Base-by-base conservation (phyloP, 1,284 basidiomycete genomes). In the Ceratobasidium sp. region DNA sequence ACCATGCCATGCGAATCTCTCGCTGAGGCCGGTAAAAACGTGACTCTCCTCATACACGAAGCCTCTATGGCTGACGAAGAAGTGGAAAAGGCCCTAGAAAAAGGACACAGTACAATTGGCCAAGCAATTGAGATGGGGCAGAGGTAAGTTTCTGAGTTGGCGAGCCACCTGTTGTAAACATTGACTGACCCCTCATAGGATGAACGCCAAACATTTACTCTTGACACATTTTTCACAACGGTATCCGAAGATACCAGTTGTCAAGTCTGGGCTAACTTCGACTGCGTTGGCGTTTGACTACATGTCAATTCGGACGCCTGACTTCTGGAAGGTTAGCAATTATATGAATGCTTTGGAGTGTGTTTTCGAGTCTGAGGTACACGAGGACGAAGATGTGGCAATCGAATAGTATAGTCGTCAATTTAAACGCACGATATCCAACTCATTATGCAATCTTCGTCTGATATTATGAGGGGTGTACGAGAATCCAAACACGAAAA, bases 171-270 rank as follows among this genome's bases (percentile, higher is more conserved):
- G n/a, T 31, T 25, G 10, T 35, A 43, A n/a, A 29, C 38, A 17
- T 31, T 27, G 38, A 22, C 57, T 20, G 25, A 29, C 60, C 7
- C 17, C 35, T 52, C 32, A 29, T 74, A 93, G 91, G 73, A 96
- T 96, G 93, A 82, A 85, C 6, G 94, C 94, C 0, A 80, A 87
- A 69, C 88, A 93, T 73, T 83, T 93, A 27, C 84, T 98, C 38
- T 84, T 98, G 27, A 98, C 95, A 1, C 96, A 98, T 78, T 98
- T 98, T 78, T 97, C 94, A 12, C 92, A 93, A 68, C 87, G 96
- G 12, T 97, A 97, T 78, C 94, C 95, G 13, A 94, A 93, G 75
- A 82, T 95, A 75, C 91, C 93, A 4, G 52, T 67, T 3, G 29
- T 67, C 50, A 67, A 43, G 40, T 45, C 50, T 42, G 54, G 27